A percentile compares a stretch with the other conserved stretches of the same genome.
phyloP scores from a whole-genome alignment of 108 stramenopile genomes.

The Cylindrotheca closterium region DNA sequence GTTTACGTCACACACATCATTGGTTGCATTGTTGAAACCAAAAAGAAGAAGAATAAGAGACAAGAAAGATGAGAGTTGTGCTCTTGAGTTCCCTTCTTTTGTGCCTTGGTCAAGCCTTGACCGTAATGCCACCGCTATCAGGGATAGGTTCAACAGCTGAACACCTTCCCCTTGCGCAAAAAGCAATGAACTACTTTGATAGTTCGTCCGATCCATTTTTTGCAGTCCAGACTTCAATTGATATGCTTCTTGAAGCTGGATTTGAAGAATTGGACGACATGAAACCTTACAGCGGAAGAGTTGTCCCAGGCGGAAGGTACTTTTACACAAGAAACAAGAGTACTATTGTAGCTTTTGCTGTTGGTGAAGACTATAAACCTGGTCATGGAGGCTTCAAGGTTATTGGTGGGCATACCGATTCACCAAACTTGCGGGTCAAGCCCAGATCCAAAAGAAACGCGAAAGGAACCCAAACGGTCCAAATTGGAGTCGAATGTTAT shows the following conservation, averaged over 20 bases:
- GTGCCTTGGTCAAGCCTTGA: not conserved
- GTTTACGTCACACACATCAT: no score
- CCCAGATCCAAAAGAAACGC: constrained; percentile 81
- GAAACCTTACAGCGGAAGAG: constrained; percentile 5
- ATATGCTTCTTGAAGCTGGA: constrained; percentile 51
- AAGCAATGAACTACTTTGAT: constrained; percentile 74
- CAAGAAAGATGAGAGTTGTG: constrained; percentile 1
- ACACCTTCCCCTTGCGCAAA: constrained; percentile 58
- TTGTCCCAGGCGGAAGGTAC: constrained; percentile 81
- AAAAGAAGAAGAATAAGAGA: not conserved
- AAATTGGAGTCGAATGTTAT: constrained; percentile 92
- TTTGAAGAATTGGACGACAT: constrained; percentile 62
- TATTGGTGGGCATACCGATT: constrained; percentile 94
- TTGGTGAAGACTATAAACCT: constrained; percentile 68
- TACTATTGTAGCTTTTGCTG: constrained; percentile 88
- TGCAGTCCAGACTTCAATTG: constrained; percentile 59
- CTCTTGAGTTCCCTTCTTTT: not conserved
- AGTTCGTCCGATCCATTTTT: constrained; percentile 78
- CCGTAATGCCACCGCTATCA: constrained; percentile 34
- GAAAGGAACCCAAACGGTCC: constrained; percentile 48
- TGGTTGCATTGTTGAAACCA: no score
- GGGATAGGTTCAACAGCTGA: constrained; percentile 30
- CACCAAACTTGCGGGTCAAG: constrained; percentile 90
- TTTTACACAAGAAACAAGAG: constrained; percentile 92
- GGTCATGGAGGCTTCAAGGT: constrained; percentile 79